These are phyloP conservation scores for Rhododendron vialii DNA, from an alignment of 148 eudicot species.

Conservation along the genomic window DNA sequence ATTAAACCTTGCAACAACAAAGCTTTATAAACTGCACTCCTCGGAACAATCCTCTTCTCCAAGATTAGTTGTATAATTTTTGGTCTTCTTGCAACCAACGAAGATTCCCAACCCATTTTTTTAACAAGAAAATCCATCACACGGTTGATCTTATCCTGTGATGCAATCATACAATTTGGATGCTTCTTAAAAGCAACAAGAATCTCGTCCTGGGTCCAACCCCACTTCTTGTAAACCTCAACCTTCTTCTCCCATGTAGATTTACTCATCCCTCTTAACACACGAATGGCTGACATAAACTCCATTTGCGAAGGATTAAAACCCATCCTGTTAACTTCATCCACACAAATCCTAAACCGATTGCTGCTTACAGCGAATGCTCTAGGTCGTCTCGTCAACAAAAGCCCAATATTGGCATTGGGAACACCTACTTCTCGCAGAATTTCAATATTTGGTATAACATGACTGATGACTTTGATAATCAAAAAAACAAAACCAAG, in stretches of 20 bases:
- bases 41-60: too few relatives aligned
- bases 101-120: too few relatives aligned
- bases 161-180: background rate
- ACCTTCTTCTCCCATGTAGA: background rate
- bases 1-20: background rate
- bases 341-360: constrained; percentile 8
- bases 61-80: too few relatives aligned
- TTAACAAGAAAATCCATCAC: too few relatives aligned
- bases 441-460: background rate
- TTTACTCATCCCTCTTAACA: background rate
- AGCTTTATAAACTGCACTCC: background rate
- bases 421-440: constrained; percentile 8
- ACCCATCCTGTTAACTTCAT: constrained; percentile 21
- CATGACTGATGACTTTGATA: background rate
- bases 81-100: too few relatives aligned
- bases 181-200: background rate
- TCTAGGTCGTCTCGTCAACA: constrained; percentile 7
- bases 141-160: background rate
- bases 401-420: background rate
- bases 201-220: background rate
- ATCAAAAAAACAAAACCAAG: background rate
- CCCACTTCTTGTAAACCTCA: background rate
- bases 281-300: constrained; percentile 6
- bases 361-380: background rate
- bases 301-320: background rate